phyloP scores from a whole-genome alignment of 202 grass and related monocot genomes.

The Schoenoplectus triqueter region DNA sequence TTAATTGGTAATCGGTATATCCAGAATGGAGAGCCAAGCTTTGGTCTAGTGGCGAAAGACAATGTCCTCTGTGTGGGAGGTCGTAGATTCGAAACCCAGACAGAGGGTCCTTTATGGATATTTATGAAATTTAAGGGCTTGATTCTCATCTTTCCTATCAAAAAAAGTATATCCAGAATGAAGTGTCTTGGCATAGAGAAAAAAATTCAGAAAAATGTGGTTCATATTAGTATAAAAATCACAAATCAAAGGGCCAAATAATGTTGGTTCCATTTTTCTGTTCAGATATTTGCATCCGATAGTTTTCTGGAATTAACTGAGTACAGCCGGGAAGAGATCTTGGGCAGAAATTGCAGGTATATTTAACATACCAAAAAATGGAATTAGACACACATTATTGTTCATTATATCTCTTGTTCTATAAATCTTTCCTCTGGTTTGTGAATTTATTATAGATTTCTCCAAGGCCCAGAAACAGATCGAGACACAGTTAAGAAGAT shows the following conservation, averaged over 20 bases:
- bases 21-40: neutral
- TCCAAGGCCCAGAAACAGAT: conserved; percentile 92
- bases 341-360: conserved; percentile 96
- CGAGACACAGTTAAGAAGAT: conserved; percentile 72
- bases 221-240: conserved; percentile 17
- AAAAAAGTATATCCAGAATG: neutral
- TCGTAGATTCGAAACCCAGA: too few relatives aligned
- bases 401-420: conserved; percentile 17
- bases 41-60: too few relatives aligned
- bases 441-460: conserved; percentile 57
- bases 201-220: neutral
- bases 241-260: neutral
- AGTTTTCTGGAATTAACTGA: conserved; percentile 88
- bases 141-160: too few relatives aligned
- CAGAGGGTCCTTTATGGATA: too few relatives aligned
- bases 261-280: conserved; percentile 21
- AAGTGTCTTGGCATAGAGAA: neutral
- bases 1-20: neutral
- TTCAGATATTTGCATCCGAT: conserved; percentile 96
- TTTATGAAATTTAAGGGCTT: too few relatives aligned
- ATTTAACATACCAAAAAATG: conserved; percentile 21
- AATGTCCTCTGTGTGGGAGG: too few relatives aligned
- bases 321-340: conserved; percentile 93
- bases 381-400: conserved; percentile 28
- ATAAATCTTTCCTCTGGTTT: conserved; percentile 28